Base-by-base conservation (phyloP, 306 rosid genomes). In the Pyrus betulifolia region DNA sequence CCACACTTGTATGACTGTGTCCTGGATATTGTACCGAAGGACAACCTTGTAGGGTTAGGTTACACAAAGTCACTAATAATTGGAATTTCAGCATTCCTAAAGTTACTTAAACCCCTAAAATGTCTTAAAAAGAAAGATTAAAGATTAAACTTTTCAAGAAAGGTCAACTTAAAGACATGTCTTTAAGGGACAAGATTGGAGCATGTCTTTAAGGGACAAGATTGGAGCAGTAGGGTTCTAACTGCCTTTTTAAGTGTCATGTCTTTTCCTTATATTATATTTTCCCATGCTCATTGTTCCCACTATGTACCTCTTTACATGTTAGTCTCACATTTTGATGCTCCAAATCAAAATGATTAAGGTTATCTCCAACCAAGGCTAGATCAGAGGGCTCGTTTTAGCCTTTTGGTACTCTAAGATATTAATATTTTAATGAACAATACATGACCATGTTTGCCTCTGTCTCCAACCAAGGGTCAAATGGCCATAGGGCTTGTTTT, bases 181-280 rank as follows among this genome's bases (percentile, higher is more conserved):
- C 31, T 73, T 69, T 68, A 49, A 79, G 72, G 83, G 79, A 78
- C 76, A 59, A 38, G 51, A 76, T 58, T 72, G 78, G 71, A 60
- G 46, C 57, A 30, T 51, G 55, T 49, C 31, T 73, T 69, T 68
- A 49, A 79, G 72, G 83, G 79, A 78, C 76, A 59, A 38, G 51
- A 76, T 58, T 72, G 78, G 71, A 60, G 77, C 70, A 17, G 46
- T 55, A 79, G 81, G 78, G 51, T 58, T 74, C 79, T 4, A 42
- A 49, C 54, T 61, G 71, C 65, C 65, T 69, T 70, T 45, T 38
- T 38, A 38, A 14, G 45, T 78, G 46, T 66, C 78, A 68, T 61
- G 70, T 72, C 72, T 42, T 51, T 69, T 55, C 28, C 55, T 22
- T 14, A 3, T 22, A 51, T 51, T 17, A 4, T 46, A 44, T 55